Conservation (phyloP, 2,329 filamentous ascomycete species). For the Ophiostoma ulmi region DNA sequence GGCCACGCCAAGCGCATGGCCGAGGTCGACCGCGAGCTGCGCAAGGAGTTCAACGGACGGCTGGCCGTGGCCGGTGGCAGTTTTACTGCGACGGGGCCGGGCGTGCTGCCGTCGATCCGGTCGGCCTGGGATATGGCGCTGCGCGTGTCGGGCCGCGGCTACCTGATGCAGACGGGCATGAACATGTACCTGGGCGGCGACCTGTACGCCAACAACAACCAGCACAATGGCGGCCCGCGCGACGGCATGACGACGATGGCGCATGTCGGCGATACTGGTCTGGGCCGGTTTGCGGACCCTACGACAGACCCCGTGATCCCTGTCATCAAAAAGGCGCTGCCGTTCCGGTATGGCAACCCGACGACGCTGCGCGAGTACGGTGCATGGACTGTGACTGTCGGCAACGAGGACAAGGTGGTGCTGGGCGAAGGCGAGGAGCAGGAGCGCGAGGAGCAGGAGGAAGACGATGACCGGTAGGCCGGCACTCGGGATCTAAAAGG, state of each 20-base stretch:
- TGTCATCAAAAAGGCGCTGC: constrained; percentile 8
- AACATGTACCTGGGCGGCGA: constrained; percentile 13
- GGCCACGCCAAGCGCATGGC: constrained; percentile 65
- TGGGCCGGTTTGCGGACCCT: constrained; percentile 25
- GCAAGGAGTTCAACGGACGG: constrained; percentile 52
- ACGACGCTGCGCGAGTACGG: constrained; percentile 17
- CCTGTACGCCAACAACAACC: background rate
- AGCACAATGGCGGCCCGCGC: constrained; percentile 1
- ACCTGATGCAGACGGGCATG: constrained; percentile 15
- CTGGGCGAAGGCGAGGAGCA: constrained; percentile 4
- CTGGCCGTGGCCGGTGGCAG: constrained; percentile 59
- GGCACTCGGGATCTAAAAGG: background rate
- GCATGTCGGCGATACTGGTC: constrained; percentile 29
- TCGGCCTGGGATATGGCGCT: constrained; percentile 44
- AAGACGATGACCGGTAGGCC: background rate
- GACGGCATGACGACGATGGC: constrained; percentile 20
- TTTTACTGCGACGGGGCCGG: constrained; percentile 48
- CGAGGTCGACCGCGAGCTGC: constrained; percentile 51
- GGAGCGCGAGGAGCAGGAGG: background rate
- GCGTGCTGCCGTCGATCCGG: constrained; percentile 48
- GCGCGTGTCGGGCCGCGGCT: constrained; percentile 33
- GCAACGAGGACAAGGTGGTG: background rate
- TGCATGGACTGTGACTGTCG: constrained; percentile 2
- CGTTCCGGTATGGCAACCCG: constrained; percentile 25
- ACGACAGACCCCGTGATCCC: constrained; percentile 17